Conservation (phyloP, 1,284 basidiomycete species). For the Phlebopus sp. region DNA sequence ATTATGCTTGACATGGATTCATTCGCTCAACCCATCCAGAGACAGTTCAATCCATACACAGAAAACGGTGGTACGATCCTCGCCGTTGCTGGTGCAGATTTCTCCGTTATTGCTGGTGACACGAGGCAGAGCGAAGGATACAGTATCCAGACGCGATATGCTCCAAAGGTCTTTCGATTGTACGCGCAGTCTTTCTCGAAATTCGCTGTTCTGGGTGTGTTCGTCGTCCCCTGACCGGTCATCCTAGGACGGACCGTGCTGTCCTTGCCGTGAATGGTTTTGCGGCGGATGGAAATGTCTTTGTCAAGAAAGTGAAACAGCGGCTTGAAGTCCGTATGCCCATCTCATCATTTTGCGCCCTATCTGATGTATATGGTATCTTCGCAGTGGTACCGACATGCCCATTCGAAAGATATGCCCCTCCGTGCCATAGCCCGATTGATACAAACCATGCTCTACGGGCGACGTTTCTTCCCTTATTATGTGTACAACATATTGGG, state of each 20-base stretch:
- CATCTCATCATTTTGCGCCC: conserved; percentile 3
- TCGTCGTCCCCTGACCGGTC: conserved; percentile 1
- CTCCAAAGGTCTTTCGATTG: conserved; percentile 87
- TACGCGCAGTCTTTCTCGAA: conserved; percentile 38
- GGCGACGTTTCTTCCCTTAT: conserved; percentile 92
- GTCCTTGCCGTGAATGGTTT: conserved; percentile 94
- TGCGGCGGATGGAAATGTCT: conserved; percentile 92
- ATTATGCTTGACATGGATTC: conserved; percentile 36
- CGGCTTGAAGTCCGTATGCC: conserved; percentile 72
- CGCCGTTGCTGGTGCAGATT: conserved; percentile 89
- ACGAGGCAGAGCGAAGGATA: conserved; percentile 94
- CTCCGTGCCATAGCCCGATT: conserved; percentile 88
- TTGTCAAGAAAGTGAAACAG: conserved; percentile 93
- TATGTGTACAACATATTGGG: conserved; percentile 95
- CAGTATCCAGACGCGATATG: conserved; percentile 93
- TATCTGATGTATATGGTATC: conserved; percentile 10
- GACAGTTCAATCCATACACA: conserved; percentile 82
- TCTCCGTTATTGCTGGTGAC: conserved; percentile 91
- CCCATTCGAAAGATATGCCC: conserved; percentile 92
- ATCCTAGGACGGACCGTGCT: conserved; percentile 81
- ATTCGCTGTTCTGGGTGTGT: conserved; percentile 8
- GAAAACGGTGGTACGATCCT: conserved; percentile 94
- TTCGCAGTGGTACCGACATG: conserved; percentile 88
- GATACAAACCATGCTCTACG: conserved; percentile 95
- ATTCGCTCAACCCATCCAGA: conserved; percentile 48